Evolutionary conservation across 1,284 basidiomycete species (phyloP), one percentile per base, ranked within the genome.

Genomic region (Apiotrichum brassicae): DNA sequence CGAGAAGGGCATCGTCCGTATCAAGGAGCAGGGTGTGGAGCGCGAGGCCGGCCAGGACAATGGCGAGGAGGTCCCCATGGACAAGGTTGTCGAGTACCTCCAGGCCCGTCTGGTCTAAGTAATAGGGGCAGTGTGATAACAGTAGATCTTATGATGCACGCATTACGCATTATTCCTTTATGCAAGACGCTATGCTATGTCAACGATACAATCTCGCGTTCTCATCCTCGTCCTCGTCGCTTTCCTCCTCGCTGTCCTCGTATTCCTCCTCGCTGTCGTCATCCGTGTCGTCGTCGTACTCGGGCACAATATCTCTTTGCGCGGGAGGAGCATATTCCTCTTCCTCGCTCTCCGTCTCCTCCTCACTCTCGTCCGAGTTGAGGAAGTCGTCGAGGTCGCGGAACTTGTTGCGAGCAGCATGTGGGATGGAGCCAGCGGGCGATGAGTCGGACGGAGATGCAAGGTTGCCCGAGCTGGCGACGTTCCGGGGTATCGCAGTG

Each of bases 11-110:
- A 75, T 85, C 39, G 89, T 97, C 24, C 82, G 85, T 19, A 87
- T 98, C 58, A 97, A 97, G 77, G 84, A 92, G 69, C 94, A 98
- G 73, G 80, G 78, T 49, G 91, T 90, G 71, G 76, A 84, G 57
- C 80, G 81, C 37, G 83, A 82, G 50, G 61, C 62, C 1, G 66
- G 62, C 16, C 56, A 80, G 78, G 76, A 87, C 82, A 77, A 79
- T 63, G 76, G 79, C 80, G 58, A 81, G 79, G 75, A 81, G 65
- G 81, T 93, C 37, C 78, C 78, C 65, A 77, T 87, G 38, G 76
- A 75, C 4, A 82, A 85, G 56, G 77, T 94, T 43, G 77, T 88
- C 20, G 72, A 77, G 36, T 92, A 86, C 81, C 50, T 81, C 35
- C 74, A 75, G 64, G 49, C 61, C 51, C 63, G 56, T 14, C 49